Evolutionary conservation across 163 green algal genomes (phyloP), one percentile per base, ranked within the genome.

Genomic region (Trebouxia gelatinosa): DNA sequence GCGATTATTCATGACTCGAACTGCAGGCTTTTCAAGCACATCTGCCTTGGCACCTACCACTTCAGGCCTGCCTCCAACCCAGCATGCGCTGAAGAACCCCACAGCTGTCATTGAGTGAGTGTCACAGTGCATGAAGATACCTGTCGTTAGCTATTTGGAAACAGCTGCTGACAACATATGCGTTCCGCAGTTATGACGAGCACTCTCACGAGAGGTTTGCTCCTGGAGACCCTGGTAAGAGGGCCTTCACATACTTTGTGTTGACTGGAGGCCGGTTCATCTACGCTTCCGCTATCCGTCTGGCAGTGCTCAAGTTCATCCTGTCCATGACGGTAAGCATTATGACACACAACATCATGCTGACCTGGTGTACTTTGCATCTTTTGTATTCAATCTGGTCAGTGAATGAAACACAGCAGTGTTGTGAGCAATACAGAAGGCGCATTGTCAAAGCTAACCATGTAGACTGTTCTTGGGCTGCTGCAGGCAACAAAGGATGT

Each of bases 161-260:
- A n/a, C n/a, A n/a, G n/a, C n/a, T n/a, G n/a, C n/a, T n/a, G n/a
- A n/a, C n/a, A n/a, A n/a, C n/a, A n/a, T n/a, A n/a, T n/a, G n/a
- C n/a, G n/a, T 40, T 40, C 13, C 66, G 79, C 87, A 96, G 91
- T 31, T 99, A 99, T 79, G 95, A 98, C 78, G 87, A 94, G 65
- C 82, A 89, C 81, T 90, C 93, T 79, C 93, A 98, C 82, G 87
- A 92, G 23, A 87, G 90, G 29, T 94, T 96, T 77, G 34, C 87
- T 2, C 89, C 91, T 37, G 91, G 93, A 39, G 92, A 98, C 81
- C 86, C 87, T 34, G 90, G 84, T 80, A 97, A 97, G 87, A 77
- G 90, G 6, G 94, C 96, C 5, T 98, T 99, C 79, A 97, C 95
- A 9, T 98, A 98, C 88, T 95, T 99, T 83, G 94, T 99, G 50